A percentile compares a stretch with the other conserved stretches of the same genome.
Evolutionary conservation across 495 filamentous ascomycete species (phyloP).

Genomic region (Podospora tetraspora): DNA sequence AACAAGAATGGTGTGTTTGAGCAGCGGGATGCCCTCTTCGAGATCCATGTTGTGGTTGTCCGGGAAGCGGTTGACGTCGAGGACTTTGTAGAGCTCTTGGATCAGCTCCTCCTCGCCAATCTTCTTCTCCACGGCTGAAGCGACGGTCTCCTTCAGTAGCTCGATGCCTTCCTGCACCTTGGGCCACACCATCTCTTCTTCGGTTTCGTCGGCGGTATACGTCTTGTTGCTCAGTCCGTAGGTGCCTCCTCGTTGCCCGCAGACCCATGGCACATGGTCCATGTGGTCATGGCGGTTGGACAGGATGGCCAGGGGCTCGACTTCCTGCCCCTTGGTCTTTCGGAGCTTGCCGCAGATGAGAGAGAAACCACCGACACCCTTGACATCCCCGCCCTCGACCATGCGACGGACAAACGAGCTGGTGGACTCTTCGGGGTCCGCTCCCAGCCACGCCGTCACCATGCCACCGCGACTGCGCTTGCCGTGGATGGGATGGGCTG

Average conservation of each 20-base stretch:
- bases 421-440: conserved; percentile 43
- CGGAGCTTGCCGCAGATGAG: conserved; percentile 80
- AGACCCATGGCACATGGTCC: conserved; percentile 66
- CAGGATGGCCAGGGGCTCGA: conserved; percentile 75
- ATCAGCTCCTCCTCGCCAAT: conserved; percentile 60
- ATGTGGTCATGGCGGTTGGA: conserved; percentile 73
- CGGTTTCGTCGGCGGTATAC: conserved; percentile 44
- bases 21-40: conserved; percentile 62
- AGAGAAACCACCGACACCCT: conserved; percentile 84
- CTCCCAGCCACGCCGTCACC: conserved; percentile 79
- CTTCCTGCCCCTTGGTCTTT: conserved; percentile 22
- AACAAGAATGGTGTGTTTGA: conserved; percentile 80
- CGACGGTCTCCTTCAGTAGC: conserved; percentile 38
- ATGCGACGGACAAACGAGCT: conserved; percentile 64
- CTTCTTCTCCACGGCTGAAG: conserved; percentile 38
- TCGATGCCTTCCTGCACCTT: conserved; percentile 63
- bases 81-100: conserved; percentile 60
- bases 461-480: conserved; percentile 72
- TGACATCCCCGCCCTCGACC: conserved; percentile 59
- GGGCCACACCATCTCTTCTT: conserved; percentile 4
- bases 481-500: conserved; percentile 49
- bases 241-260: conserved; percentile 54
- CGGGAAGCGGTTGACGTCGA: conserved; percentile 71
- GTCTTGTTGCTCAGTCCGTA: conserved; percentile 83
- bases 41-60: conserved; percentile 52